A percentile compares a stretch with the other conserved stretches of the same genome.
Evolutionary conservation across 768 basidiomycete species (phyloP).

Genomic region (Suillus decipiens): DNA sequence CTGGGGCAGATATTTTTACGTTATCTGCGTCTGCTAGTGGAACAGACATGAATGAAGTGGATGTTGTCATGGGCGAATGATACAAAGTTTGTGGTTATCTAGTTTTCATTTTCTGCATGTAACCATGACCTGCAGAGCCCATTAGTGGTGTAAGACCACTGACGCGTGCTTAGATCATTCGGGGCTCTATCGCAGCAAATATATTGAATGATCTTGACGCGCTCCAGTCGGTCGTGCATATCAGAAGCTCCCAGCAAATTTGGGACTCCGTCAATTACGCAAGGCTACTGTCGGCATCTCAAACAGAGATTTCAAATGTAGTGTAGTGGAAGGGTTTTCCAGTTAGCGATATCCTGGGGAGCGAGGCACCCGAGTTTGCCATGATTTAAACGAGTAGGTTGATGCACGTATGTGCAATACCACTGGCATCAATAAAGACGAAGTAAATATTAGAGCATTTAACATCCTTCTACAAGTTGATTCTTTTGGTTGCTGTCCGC

Average conservation of each 20-base stretch:
- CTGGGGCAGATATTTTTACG: constrained; percentile 73
- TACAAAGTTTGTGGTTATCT: not conserved
- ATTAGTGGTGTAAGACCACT: not conserved
- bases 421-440: not conserved
- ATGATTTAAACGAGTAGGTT: not conserved
- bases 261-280: not conserved
- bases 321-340: not conserved
- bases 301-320: not conserved
- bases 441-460: not conserved
- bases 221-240: not conserved
- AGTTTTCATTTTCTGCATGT: not conserved
- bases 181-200: too few species aligned
- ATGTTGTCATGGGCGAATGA: constrained; percentile 57
- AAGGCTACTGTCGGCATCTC: not conserved
- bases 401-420: not conserved
- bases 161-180: not conserved
- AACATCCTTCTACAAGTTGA: not conserved
- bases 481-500: not conserved
- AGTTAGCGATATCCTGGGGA: not conserved
- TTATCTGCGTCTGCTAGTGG: constrained; percentile 37
- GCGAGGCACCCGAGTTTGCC: not conserved
- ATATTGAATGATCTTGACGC: not conserved
- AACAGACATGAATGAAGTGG: constrained; percentile 63
- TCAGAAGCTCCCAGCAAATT: not conserved
- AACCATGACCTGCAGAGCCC: not conserved